phyloP scores from a whole-genome alignment of 257 asterid genomes.

The Nicotiana tabacum region DNA sequence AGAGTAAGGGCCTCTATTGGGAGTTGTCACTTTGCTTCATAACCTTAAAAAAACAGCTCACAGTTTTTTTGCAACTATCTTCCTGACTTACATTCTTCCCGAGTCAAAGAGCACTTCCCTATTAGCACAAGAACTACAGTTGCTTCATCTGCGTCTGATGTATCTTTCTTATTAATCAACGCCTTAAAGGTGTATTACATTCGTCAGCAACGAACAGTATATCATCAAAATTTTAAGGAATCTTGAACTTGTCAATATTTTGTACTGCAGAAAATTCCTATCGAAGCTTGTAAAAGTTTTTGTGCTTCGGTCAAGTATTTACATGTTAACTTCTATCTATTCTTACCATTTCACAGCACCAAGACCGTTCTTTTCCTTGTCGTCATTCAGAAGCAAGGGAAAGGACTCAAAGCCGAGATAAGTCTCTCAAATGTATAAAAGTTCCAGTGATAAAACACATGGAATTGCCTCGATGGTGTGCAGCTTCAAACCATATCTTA shows the following conservation, averaged over 20 bases:
- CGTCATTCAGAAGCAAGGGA: conserved; percentile 19
- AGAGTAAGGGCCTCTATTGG: neutral
- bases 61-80: neutral
- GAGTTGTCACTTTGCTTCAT: neutral
- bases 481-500: neutral
- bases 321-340: neutral
- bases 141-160: neutral
- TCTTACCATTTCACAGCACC: conserved; percentile 12
- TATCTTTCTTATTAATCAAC: neutral
- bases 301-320: neutral
- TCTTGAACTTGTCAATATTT: neutral
- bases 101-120: neutral
- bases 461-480: neutral
- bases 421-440: neutral
- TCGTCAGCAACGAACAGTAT: neutral
- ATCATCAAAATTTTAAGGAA: neutral
- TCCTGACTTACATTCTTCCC: neutral
- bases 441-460: neutral
- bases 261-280: neutral
- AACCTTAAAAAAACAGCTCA: neutral
- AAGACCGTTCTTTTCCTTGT: conserved; percentile 18
- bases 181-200: neutral
- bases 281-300: neutral
- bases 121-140: neutral
- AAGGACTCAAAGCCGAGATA: conserved; percentile 21